Conservation (phyloP, 2,329 filamentous ascomycete species). For the Byssochlamys sp. region DNA sequence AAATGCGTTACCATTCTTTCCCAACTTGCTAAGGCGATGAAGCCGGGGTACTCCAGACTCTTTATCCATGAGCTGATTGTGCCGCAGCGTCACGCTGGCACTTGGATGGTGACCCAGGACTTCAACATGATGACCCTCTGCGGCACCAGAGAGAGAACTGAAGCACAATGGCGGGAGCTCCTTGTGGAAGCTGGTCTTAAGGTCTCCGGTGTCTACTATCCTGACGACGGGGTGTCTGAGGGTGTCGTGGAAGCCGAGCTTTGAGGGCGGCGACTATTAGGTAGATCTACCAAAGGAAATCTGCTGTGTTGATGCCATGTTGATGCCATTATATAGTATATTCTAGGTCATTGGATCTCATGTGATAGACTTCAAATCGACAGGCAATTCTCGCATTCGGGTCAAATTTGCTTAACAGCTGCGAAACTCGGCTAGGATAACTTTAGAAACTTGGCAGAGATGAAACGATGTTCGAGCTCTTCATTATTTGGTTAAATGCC, state of each 20-base stretch:
- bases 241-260: neutral
- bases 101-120: neutral
- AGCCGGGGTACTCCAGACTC: constrained; percentile 2
- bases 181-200: neutral
- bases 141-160: neutral
- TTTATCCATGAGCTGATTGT: constrained; percentile 3
- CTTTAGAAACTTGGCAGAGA: neutral
- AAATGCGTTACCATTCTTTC: constrained; percentile 11
- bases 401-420: too few species aligned
- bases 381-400: too few species aligned
- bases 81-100: neutral
- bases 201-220: neutral
- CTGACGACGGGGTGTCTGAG: neutral
- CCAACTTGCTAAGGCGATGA: constrained; percentile 1
- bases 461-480: neutral
- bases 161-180: neutral
- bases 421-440: neutral
- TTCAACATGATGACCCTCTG: neutral
- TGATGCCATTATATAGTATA: too few species aligned
- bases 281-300: too few species aligned
- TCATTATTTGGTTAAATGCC: neutral
- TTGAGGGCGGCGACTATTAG: neutral
- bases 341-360: too few species aligned
- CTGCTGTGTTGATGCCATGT: too few species aligned
- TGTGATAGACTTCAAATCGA: too few species aligned